A percentile compares a stretch with the other conserved stretches of the same genome.
phyloP scores from a whole-genome alignment of 192 early-diverging fungal genomes.

The Coemansia reversa region DNA sequence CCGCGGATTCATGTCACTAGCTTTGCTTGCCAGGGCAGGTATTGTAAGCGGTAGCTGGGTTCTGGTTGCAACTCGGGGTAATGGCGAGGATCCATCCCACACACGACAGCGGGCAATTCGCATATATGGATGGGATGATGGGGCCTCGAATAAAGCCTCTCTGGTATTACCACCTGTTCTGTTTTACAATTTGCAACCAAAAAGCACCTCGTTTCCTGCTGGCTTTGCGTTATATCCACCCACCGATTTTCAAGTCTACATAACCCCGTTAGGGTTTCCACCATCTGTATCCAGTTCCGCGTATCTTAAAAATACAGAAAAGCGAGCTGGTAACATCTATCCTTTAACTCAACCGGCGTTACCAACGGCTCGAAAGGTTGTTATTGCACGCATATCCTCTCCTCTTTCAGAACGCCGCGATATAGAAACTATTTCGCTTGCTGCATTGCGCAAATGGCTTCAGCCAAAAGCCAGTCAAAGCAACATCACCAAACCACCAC shows the following conservation, averaged over 20 bases:
- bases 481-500: neutral
- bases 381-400: conserved; percentile 40
- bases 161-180: conserved; percentile 44
- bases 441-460: conserved; percentile 45
- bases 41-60: conserved; percentile 52
- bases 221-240: neutral
- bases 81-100: neutral
- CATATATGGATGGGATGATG: conserved; percentile 29
- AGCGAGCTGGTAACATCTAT: neutral
- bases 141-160: neutral
- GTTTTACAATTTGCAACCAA: conserved; percentile 19
- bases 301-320: conserved; percentile 10
- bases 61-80: conserved; percentile 10
- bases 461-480: neutral
- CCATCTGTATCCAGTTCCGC: conserved; percentile 17
- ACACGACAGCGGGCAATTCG: conserved; percentile 35
- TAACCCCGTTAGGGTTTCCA: conserved; percentile 42
- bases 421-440: conserved; percentile 32
- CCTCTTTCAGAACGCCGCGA: conserved; percentile 49
- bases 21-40: conserved; percentile 29
- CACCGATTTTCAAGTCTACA: neutral
- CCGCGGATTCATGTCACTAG: conserved; percentile 42
- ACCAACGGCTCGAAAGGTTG: conserved; percentile 32
- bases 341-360: conserved; percentile 24
- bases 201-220: neutral